Evolutionary conservation across 2,329 filamentous ascomycete species (phyloP), one percentile per base, ranked within the genome.

Genomic region (Alternaria triticimaculans): DNA sequence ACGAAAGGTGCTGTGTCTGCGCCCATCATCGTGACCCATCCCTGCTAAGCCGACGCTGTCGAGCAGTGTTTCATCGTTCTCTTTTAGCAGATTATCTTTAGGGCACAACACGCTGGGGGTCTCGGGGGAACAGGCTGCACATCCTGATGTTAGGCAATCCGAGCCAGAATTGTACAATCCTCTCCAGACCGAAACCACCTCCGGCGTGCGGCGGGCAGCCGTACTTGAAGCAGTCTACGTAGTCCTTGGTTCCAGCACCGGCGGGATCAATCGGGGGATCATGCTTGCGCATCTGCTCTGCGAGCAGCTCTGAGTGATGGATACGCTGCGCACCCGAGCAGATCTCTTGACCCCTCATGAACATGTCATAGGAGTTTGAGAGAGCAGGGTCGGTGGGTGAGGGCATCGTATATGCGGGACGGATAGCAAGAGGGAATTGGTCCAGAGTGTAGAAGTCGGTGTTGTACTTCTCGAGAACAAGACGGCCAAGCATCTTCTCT

Each of bases 371-470:
- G 4, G 86, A 88, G 82, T 90, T 89, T 46, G 85, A 82, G 72
- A 83, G 83, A 80, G 85, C 71, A 7, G 81, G 73, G 69, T 81
- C 76, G 41, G 67, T 43, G 43, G 82, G 80, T 33, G 78, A 92
- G 58, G 92, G 89, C 84, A 95, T 93, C 65, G 95, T 94, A 82
- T 97, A 98, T 82, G 97, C 97, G 6, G 95, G 95, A 28, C 96
- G 89, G 20, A 96, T 92, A 41, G 86, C 85, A 80, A 96, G 89
- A 48, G 96, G 96, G 86, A 97, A 99, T 82, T 98, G 96, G 85
- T 98, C 95, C 66, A 99, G 87, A 21, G 96, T 90, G 84, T 97
- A 98, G 84, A 98, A 98, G 83, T 99, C 96, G 64, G 94, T 96
- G 78, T 91, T 88, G 86, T 91, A 97, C 83, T 97, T 97, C 73